Evolutionary conservation across 768 basidiomycete species (phyloP).

Genomic region (Tulasnella sp.): DNA sequence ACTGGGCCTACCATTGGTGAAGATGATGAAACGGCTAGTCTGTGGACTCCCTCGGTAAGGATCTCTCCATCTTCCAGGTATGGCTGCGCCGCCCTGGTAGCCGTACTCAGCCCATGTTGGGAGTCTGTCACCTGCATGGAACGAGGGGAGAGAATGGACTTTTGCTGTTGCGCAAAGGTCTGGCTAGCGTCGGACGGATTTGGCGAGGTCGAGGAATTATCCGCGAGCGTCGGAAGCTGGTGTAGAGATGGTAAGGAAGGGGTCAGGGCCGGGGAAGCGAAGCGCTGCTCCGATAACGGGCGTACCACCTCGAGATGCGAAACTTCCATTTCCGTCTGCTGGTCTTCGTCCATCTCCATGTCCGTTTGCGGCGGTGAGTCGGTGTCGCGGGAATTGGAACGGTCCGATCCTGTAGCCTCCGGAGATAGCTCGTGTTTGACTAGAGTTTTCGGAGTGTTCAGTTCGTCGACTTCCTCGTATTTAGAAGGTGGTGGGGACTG

Average conservation of each 20-base stretch:
- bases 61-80: background rate
- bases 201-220: conserved; percentile 6
- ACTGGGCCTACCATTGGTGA: background rate
- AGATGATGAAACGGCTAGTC: background rate
- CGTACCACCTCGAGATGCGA: background rate
- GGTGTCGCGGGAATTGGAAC: background rate
- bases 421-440: conserved; percentile 12
- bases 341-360: background rate
- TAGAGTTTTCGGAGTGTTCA: background rate
- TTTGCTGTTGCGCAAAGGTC: background rate
- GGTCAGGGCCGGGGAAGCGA: background rate
- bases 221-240: conserved; percentile 3
- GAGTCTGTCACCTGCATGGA: background rate
- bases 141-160: background rate
- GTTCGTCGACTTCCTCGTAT: background rate
- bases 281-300: background rate
- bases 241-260: background rate
- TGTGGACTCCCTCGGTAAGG: background rate
- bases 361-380: background rate
- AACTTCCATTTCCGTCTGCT: background rate
- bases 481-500: background rate
- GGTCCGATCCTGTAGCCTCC: background rate
- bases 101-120: background rate
- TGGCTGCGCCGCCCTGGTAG: background rate
- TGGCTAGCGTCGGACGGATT: background rate